phyloP scores from a whole-genome alignment of 116 monocot genomes.

The Thalassia testudinum region DNA sequence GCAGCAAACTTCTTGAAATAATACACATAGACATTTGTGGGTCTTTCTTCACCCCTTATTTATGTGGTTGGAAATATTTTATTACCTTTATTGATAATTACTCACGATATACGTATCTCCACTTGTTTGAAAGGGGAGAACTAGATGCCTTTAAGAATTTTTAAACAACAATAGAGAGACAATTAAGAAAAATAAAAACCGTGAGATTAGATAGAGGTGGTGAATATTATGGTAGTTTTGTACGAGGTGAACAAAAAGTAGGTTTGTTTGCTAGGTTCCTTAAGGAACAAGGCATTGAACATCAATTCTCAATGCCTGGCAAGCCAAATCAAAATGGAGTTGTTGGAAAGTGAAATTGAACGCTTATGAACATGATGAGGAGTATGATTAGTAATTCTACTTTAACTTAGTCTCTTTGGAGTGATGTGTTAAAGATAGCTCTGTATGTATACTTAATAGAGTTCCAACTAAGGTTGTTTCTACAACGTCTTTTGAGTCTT shows the following conservation, averaged over 20 bases:
- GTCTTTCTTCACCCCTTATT: background rate
- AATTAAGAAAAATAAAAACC: background rate
- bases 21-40: conserved; percentile 5
- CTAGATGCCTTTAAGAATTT: conserved; percentile 3
- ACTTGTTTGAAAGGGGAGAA: conserved; percentile 4
- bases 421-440: conserved; percentile 2
- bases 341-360: conserved; percentile 5
- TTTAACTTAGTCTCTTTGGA: background rate
- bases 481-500: background rate
- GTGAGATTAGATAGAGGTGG: conserved; percentile 6
- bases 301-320: conserved; percentile 5
- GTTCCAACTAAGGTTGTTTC: background rate
- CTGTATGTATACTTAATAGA: conserved; percentile 1
- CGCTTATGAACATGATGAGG: conserved; percentile 3
- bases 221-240: conserved; percentile 6
- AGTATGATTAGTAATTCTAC: conserved; percentile 6
- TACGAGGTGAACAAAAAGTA: background rate
- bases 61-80: conserved; percentile 5
- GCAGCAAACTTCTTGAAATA: background rate
- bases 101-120: conserved; percentile 5
- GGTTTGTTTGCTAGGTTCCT: conserved; percentile 7
- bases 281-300: conserved; percentile 1
- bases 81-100: conserved; percentile 6
- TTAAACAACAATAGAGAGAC: conserved; percentile 5
- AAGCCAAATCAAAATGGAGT: conserved; percentile 4